Percentiles rank a stretch among this genome's conserved stretches.
Evolutionary conservation across 306 rosid species (phyloP).

Genomic region (Acacia crassicarpa): DNA sequence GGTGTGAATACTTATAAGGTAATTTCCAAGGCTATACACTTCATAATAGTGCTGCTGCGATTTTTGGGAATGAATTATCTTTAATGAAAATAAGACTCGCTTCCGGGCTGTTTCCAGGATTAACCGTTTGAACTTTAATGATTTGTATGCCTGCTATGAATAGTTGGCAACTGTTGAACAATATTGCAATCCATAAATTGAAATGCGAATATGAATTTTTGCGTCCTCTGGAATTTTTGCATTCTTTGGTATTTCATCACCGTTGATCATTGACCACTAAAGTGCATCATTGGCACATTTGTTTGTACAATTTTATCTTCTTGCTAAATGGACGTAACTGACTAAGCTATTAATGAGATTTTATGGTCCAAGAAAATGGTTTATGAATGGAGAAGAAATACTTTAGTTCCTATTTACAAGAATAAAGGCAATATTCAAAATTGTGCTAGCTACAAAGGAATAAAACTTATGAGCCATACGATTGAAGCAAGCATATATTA

Average conservation of each 20-base stretch:
- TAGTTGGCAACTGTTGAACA: not conserved
- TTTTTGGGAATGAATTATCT: not conserved
- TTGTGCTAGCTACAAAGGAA: not conserved
- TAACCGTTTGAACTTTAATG: not conserved
- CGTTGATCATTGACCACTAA: not conserved
- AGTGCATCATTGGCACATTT: not conserved
- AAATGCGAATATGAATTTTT: not conserved
- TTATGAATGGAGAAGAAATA: not conserved
- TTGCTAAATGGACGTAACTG: not conserved
- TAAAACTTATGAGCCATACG: too few species aligned
- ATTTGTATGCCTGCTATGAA: not conserved
- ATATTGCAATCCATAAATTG: not conserved
- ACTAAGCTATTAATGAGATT: not conserved
- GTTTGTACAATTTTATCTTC: not conserved
- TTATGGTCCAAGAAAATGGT: not conserved
- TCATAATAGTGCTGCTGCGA: constrained; percentile 12
- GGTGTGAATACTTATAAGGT: constrained; percentile 95
- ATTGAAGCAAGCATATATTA: constrained; percentile 22
- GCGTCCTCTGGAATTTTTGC: not conserved
- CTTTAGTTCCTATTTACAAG: not conserved
- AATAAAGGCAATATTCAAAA: not conserved
- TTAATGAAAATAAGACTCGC: not conserved
- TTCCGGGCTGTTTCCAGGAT: not conserved
- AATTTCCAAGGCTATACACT: constrained; percentile 22
- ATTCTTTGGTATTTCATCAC: not conserved